These are phyloP conservation scores for Drechslera avenae DNA, from an alignment of 2,329 filamentous ascomycete species.

Conservation along the genomic window DNA sequence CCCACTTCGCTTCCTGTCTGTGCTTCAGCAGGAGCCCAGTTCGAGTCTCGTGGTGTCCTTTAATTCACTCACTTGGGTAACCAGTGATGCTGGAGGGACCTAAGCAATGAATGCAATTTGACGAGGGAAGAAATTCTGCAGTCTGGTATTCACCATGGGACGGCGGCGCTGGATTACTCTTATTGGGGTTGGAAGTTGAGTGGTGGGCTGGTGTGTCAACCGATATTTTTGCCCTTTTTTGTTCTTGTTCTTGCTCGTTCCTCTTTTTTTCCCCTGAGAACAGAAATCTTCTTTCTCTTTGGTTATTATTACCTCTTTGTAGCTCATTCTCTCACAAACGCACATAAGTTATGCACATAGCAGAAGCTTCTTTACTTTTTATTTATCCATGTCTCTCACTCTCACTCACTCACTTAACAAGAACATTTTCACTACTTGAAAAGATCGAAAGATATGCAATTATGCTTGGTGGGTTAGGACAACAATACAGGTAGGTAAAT, in stretches of 20 bases:
- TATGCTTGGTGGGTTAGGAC: no score
- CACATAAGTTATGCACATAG: no score
- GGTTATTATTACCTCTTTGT: neutral
- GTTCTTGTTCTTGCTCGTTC: no score
- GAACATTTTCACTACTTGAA: no score
- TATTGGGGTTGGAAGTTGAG: conserved; percentile 43
- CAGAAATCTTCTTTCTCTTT: neutral
- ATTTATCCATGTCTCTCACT: no score
- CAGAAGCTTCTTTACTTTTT: no score
- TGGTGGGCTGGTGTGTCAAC: conserved; percentile 46
- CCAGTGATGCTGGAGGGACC: conserved; percentile 49
- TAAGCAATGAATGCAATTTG: conserved; percentile 51
- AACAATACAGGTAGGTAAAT: no score
- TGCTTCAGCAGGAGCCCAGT: conserved; percentile 48
- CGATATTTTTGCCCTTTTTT: conserved; percentile 36
- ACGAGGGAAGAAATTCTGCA: conserved; percentile 53
- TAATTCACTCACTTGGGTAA: conserved; percentile 48
- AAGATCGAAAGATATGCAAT: no score
- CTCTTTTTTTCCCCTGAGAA: neutral
- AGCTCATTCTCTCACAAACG: no score
- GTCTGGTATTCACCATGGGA: conserved; percentile 49
- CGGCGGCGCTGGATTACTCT: conserved; percentile 50
- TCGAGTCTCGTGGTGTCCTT: conserved; percentile 50
- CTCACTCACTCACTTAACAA: neutral
- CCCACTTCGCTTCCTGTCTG: conserved; percentile 36